phyloP scores from a whole-genome alignment of 1,284 basidiomycete species.

The Paramarasmius palmivorus region DNA sequence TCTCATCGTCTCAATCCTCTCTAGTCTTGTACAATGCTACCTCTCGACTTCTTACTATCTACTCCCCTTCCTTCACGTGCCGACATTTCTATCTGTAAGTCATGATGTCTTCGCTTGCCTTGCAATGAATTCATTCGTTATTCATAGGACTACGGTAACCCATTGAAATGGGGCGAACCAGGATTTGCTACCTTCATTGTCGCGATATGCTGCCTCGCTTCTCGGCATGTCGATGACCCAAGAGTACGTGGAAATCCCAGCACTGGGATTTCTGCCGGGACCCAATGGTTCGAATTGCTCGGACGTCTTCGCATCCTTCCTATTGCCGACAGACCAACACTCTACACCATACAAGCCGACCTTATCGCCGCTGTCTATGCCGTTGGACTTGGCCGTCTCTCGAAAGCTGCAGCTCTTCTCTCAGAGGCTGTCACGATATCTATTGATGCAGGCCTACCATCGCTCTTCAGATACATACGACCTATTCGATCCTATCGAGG shows the following conservation, averaged over 20 bases:
- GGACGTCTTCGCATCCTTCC: slow-evolving; percentile 81
- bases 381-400: slow-evolving; percentile 84
- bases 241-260: slow-evolving; percentile 78
- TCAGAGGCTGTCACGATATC: slow-evolving; percentile 84
- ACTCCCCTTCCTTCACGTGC: slow-evolving; percentile 88
- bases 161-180: slow-evolving; percentile 89
- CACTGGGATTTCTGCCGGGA: slow-evolving; percentile 84
- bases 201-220: slow-evolving; percentile 84
- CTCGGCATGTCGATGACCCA: slow-evolving; percentile 87
- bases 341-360: slow-evolving; percentile 88
- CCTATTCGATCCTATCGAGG: slow-evolving; percentile 83
- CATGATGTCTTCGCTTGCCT: slow-evolving; percentile 11
- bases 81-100: slow-evolving; percentile 79
- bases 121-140: slow-evolving; percentile 11
- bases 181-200: slow-evolving; percentile 91
- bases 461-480: slow-evolving; percentile 87
- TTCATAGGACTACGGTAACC: slow-evolving; percentile 83
- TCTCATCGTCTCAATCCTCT: slow-evolving; percentile 19
- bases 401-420: slow-evolving; percentile 80
- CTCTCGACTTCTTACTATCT: slow-evolving; percentile 90
- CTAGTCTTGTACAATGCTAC: slow-evolving; percentile 75
- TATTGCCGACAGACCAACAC: slow-evolving; percentile 82
- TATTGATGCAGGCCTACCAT: slow-evolving; percentile 84
- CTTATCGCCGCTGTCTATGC: slow-evolving; percentile 88
- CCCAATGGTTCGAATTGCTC: slow-evolving; percentile 87